Conservation (phyloP, 169 alveolate species). For the Plasmodium vivax region DNA sequence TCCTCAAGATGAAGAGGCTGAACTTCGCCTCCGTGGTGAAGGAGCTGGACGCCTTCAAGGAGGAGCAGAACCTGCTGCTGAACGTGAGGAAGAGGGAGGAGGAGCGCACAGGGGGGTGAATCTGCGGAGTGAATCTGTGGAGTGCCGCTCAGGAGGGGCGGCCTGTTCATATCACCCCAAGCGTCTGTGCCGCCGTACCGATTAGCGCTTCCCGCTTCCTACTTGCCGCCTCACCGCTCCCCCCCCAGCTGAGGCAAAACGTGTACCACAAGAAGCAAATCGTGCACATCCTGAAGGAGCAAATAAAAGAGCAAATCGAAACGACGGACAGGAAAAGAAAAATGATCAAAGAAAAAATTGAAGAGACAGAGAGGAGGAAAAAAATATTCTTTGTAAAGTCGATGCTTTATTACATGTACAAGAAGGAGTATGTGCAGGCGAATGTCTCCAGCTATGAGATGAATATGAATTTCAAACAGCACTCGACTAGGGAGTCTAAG, state of each 20-base stretch:
- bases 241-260: constrained; percentile 29
- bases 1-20: constrained; percentile 29
- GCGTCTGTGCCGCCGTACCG: neutral
- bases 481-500: constrained; percentile 1
- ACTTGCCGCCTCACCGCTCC: neutral
- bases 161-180: neutral
- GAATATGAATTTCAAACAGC: constrained; percentile 17
- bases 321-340: constrained; percentile 21
- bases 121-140: neutral
- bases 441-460: constrained; percentile 17
- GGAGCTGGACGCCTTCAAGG: constrained; percentile 38
- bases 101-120: neutral
- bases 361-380: constrained; percentile 41
- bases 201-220: neutral
- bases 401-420: constrained; percentile 65
- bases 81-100: neutral
- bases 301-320: constrained; percentile 65
- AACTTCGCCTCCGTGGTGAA: constrained; percentile 32
- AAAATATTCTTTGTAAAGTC: constrained; percentile 65
- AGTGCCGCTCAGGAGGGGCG: neutral
- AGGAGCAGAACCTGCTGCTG: constrained; percentile 32
- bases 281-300: constrained; percentile 45
- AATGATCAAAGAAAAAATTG: constrained; percentile 19
- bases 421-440: constrained; percentile 64
- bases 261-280: constrained; percentile 72